Base-by-base conservation (phyloP, 768 basidiomycete genomes). In the Podaxis sp. region DNA sequence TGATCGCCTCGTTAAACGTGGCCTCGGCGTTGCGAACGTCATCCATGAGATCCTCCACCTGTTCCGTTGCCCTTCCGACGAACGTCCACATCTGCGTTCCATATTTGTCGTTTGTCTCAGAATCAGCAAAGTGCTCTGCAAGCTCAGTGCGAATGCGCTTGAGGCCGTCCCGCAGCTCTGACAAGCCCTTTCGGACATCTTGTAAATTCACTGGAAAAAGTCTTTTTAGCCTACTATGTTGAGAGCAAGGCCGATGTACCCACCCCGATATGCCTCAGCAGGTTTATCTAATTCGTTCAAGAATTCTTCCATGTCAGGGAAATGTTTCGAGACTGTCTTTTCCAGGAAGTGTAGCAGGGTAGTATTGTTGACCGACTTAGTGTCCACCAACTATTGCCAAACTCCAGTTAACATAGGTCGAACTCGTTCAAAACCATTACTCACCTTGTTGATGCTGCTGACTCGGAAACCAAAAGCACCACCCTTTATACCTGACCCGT, bases 391-490 rank as follows among this genome's bases (percentile, higher is more conserved):
- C 94, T 96, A 40, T 27, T 61, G 55, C 57, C 13, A 44, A 44
- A 9, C 16, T 46, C 42, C 16, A 47, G 57, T 32, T 18, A 47
- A n/a, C 28, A 23, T 18, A n/a, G 9, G 32, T 50, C 10, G 13
- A 55, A 10, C 48, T 18, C n/a, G 9, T 10, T 42, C 38, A 48
- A 37, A 54, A 14, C 7, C 2, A 37, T 18, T 16, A 32, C 76
- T 63, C 67, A 88, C 94, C 82, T 95, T 95, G 77, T 99, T 98
- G 74, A 99, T 95, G 72, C 95, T 96, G 75, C 93, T 94, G 55
- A 98, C 86, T 68, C 91, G 87, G 83, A 99, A 99, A 61, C 96
- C 96, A 67, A 92, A 96, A 1, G 97, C 97, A 35, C 95, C 95
- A 58, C 96, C 96, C 72, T 96, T 97, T 67, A 93, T 83, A 57